Evolutionary conservation across 164 flowering plant genomes (phyloP), one percentile per base, ranked within the genome.

Genomic region (Protea cynaroides): DNA sequence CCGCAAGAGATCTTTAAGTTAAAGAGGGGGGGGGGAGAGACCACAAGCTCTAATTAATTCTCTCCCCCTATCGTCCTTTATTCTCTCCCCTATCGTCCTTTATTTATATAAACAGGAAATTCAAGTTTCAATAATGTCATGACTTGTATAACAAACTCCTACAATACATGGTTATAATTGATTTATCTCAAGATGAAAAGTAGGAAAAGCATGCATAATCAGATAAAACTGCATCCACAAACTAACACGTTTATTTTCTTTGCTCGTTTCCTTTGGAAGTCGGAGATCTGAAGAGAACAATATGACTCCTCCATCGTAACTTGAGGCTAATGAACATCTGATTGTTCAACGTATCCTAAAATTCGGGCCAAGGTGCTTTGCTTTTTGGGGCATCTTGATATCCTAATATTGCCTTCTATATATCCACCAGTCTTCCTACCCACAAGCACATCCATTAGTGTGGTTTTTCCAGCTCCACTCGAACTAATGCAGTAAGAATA

Each of bases 391-490:
- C 80, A 66, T 29, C 98, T 97, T 0, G 97, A 90, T 65, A 93
- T 84, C 72, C 66, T 83, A 54, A 93, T 85, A 49, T 90, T 94
- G 21, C 97, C 98, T 81, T 93, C 98, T 54, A 87, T 86, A 65
- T 90, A 90, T 49, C 98, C 98, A 66, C 94, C 89, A 50, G 98
- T 90, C 76, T 93, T 93, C 64, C 98, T 77, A 21, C 98, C 96
- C 24, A 96, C 93, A n/a, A 92, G 89, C 47, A 90, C 96, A 75
- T 92, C 98, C 98, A 92, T 90, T 71, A 92, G 70, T 14, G 98
- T 92, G 3, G 98, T 92, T 75, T 92, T 92, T 17, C 98, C 98
- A 0, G 98, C 97, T 37, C 98, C 98, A 79, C 96, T 93, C 56
- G 94, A 75, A 93, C 91, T 72, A 93, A 78, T 66, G 97, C 98